phyloP scores from a whole-genome alignment of 78 protist genomes.

The Speleostelium caveatum region DNA sequence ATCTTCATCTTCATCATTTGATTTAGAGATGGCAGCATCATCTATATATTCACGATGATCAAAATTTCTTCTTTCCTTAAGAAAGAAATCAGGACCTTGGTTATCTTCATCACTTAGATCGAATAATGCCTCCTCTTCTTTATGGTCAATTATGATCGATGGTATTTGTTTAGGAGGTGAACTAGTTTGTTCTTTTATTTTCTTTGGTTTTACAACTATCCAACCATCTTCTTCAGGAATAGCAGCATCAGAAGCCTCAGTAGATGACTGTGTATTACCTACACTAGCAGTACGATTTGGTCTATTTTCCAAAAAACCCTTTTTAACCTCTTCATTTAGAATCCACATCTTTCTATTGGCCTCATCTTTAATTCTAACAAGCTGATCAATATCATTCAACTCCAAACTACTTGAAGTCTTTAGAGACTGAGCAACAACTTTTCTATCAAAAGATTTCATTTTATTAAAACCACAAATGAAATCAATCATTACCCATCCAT shows the following conservation, averaged over 20 bases:
- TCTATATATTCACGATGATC: constrained; percentile 22
- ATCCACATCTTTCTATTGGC: constrained; percentile 10
- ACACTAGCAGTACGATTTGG: too few relatives aligned
- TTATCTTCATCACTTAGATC: constrained; percentile 14
- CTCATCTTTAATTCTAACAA: not conserved
- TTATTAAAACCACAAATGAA: constrained; percentile 76
- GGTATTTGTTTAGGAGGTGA: not conserved
- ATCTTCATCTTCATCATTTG: constrained; percentile 21
- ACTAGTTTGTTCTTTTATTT: not conserved
- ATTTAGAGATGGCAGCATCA: constrained; percentile 8
- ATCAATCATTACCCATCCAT: constrained; percentile 81
- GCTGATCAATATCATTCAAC: not conserved
- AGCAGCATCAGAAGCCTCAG: not conserved
- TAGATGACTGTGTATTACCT: too few relatives aligned
- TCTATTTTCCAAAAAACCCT: constrained; percentile 5
- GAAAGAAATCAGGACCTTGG: constrained; percentile 24
- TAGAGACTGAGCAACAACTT: not conserved
- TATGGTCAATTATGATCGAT: not conserved
- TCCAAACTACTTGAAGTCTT: constrained; percentile 2
- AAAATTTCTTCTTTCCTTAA: constrained; percentile 61
- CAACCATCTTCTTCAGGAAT: constrained; percentile 13
- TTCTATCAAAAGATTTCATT: constrained; percentile 39
- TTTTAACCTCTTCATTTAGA: constrained; percentile 3
- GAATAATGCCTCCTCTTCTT: constrained; percentile 47
- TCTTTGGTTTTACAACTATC: constrained; percentile 37